Percentiles rank a stretch among this genome's conserved stretches.
Conservation (phyloP, 148 eudicot species). For the Silene latifolia region DNA sequence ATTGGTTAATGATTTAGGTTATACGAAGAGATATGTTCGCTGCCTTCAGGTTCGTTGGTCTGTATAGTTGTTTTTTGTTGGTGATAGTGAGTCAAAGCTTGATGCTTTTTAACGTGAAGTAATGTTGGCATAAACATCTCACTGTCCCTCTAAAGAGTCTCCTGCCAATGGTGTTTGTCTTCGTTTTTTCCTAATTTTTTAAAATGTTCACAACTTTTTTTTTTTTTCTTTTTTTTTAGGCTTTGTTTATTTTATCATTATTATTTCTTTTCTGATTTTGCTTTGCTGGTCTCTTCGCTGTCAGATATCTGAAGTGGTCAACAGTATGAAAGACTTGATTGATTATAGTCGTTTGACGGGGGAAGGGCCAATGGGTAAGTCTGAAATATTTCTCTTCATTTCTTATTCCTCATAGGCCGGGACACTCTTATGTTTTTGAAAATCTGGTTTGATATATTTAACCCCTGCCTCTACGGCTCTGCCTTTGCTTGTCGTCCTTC, state of each 20-base stretch:
- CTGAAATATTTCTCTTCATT: neutral
- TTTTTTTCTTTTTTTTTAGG: neutral
- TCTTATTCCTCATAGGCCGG: neutral
- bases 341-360: slow-evolving; percentile 78
- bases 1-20: slow-evolving; percentile 89
- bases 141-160: neutral
- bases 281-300: slow-evolving; percentile 16
- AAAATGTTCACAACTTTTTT: too few species aligned
- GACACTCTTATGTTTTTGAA: neutral
- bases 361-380: slow-evolving; percentile 92
- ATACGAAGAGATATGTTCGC: slow-evolving; percentile 92
- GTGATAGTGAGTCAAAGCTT: neutral
- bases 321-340: slow-evolving; percentile 95
- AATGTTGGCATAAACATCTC: neutral
- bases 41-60: slow-evolving; percentile 75
- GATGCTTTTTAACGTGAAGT: neutral
- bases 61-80: neutral
- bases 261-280: neutral
- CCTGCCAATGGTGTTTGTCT: neutral
- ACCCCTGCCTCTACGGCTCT: neutral
- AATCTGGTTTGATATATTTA: neutral
- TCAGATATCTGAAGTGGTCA: slow-evolving; percentile 95
- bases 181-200: too few species aligned
- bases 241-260: neutral
- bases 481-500: neutral